phyloP scores from a whole-genome alignment of 345 rosid species.

The Trapa incisa region DNA sequence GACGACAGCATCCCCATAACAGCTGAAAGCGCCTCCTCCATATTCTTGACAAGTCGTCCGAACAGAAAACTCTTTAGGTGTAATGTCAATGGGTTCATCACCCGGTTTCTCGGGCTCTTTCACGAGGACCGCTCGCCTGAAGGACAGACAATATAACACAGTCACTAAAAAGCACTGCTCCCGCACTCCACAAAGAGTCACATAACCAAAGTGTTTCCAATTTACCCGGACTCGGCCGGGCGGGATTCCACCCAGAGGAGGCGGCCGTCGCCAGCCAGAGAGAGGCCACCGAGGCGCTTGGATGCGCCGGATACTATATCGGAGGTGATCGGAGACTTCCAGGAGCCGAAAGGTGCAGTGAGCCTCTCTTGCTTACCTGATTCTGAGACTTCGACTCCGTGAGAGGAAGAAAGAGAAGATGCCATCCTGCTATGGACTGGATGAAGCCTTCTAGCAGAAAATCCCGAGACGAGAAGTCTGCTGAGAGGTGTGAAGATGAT shows the following conservation, averaged over 20 bases:
- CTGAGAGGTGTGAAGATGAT: conserved; percentile 4
- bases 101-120: conserved; percentile 40
- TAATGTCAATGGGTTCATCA: conserved; percentile 48
- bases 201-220: neutral
- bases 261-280: conserved; percentile 57
- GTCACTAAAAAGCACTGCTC: neutral
- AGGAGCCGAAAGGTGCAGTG: conserved; percentile 77
- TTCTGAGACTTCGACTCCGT: neutral
- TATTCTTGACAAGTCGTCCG: conserved; percentile 77
- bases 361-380: conserved; percentile 14
- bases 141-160: conserved; percentile 1
- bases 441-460: conserved; percentile 6
- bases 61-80: conserved; percentile 69
- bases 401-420: conserved; percentile 21
- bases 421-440: conserved; percentile 28
- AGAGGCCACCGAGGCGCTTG: conserved; percentile 65
- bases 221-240: conserved; percentile 67
- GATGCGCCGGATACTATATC: conserved; percentile 73
- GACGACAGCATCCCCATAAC: conserved; percentile 41
- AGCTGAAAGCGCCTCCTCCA: conserved; percentile 85
- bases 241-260: conserved; percentile 82
- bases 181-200: neutral
- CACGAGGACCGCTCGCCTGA: conserved; percentile 66
- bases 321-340: conserved; percentile 90
- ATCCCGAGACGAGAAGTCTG: neutral